Percentiles rank a stretch among this genome's conserved stretches.
Conservation (phyloP, 208 protist species). For the Polymyxa betae region DNA sequence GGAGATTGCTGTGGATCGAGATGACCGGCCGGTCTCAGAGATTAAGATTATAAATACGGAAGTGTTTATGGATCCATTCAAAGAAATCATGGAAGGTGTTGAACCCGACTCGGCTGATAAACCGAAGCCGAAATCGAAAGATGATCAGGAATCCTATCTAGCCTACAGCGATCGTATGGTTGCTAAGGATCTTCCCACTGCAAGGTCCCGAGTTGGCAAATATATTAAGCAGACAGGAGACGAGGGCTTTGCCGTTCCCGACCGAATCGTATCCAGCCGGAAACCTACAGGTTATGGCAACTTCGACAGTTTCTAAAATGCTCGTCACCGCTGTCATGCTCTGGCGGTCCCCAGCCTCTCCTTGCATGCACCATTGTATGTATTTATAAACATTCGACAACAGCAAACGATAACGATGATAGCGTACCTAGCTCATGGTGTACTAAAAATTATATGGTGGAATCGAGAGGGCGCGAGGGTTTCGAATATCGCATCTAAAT, state of each 20-base stretch:
- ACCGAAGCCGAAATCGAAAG: not conserved
- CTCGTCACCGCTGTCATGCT: no score
- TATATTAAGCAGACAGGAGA: not conserved
- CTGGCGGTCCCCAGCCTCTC: no score
- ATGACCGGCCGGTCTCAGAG: slow-evolving; percentile 65
- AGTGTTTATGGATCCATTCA: slow-evolving; percentile 49
- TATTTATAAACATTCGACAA: no score
- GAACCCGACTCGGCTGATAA: not conserved
- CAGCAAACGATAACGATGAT: no score
- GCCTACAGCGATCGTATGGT: not conserved
- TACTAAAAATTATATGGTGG: no score
- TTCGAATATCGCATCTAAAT: no score
- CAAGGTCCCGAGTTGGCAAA: not conserved
- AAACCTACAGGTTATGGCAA: slow-evolving; percentile 44
- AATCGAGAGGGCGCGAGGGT: no score
- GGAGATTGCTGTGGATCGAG: slow-evolving; percentile 63
- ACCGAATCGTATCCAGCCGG: not conserved
- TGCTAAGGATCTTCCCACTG: not conserved
- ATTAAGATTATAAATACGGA: slow-evolving; percentile 66
- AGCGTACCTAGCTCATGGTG: no score
- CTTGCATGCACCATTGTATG: no score
- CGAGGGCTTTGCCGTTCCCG: not conserved
- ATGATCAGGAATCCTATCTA: not conserved
- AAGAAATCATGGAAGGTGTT: not conserved
- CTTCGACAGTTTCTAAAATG: slow-evolving; percentile 8